These are phyloP conservation scores for Blastobotrys apis DNA, from an alignment of 1,139 yeast genomes.

Conservation along the genomic window DNA sequence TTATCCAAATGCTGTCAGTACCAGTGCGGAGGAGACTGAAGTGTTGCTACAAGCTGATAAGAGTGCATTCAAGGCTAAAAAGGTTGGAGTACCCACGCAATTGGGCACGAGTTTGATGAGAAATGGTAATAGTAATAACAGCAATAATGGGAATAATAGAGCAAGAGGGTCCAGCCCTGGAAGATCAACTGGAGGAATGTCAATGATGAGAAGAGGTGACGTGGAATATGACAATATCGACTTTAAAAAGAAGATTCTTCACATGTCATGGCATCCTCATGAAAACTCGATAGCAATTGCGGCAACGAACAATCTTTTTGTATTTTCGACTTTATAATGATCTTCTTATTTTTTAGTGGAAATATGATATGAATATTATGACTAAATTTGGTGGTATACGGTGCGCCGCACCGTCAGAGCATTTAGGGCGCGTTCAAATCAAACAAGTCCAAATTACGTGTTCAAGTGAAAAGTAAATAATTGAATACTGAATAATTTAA, in stretches of 20 bases:
- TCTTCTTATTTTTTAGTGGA: not conserved
- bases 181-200: slow-evolving; percentile 16
- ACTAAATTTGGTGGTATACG: no score
- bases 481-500: no score
- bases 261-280: slow-evolving; percentile 96
- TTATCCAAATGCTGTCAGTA: slow-evolving; percentile 69
- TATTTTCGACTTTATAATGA: slow-evolving; percentile 33
- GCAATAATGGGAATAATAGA: slow-evolving; percentile 14
- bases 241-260: slow-evolving; percentile 90
- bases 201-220: slow-evolving; percentile 38
- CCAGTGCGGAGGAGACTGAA: slow-evolving; percentile 58
- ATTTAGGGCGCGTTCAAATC: no score
- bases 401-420: no score
- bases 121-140: slow-evolving; percentile 16
- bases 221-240: slow-evolving; percentile 82
- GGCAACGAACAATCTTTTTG: slow-evolving; percentile 80
- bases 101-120: slow-evolving; percentile 24
- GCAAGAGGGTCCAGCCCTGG: slow-evolving; percentile 23
- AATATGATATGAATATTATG: no score
- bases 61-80: slow-evolving; percentile 86
- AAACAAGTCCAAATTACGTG: no score
- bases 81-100: slow-evolving; percentile 42
- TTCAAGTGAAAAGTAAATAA: no score
- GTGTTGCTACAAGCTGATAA: slow-evolving; percentile 95
- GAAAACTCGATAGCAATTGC: slow-evolving; percentile 98